Conservation (phyloP, 2,329 filamentous ascomycete genomes). For the Fusarium vanettenii region DNA sequence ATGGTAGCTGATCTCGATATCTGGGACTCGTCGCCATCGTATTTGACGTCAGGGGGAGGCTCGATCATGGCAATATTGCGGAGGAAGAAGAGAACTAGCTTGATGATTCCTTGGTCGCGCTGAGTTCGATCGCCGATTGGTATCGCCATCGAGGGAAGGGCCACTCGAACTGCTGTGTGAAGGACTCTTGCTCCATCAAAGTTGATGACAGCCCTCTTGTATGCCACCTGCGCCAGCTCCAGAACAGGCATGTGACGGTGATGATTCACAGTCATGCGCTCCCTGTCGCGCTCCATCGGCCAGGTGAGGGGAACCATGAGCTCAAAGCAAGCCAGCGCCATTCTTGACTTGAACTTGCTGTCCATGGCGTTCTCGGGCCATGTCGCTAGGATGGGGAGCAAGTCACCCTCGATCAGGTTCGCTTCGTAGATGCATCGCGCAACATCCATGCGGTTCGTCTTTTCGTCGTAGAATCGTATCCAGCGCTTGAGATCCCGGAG, state of each 20-base stretch:
- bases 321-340: slow-evolving; percentile 89
- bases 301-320: slow-evolving; percentile 93
- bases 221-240: slow-evolving; percentile 86
- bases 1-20: slow-evolving; percentile 89
- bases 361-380: slow-evolving; percentile 81
- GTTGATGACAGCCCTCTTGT: slow-evolving; percentile 90
- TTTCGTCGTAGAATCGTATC: slow-evolving; percentile 94
- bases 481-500: slow-evolving; percentile 94
- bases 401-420: slow-evolving; percentile 89
- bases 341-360: slow-evolving; percentile 80
- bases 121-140: slow-evolving; percentile 79
- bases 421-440: slow-evolving; percentile 91
- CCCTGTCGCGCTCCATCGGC: slow-evolving; percentile 84
- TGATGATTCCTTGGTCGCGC: slow-evolving; percentile 92
- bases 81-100: slow-evolving; percentile 87
- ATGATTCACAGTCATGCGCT: slow-evolving; percentile 91
- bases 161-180: slow-evolving; percentile 82
- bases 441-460: slow-evolving; percentile 93
- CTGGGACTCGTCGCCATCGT: slow-evolving; percentile 89
- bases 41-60: slow-evolving; percentile 76
- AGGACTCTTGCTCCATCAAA: slow-evolving; percentile 82
- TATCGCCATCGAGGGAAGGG: slow-evolving; percentile 86
- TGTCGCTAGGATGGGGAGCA: slow-evolving; percentile 86
- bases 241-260: slow-evolving; percentile 91
- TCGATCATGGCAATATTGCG: slow-evolving; percentile 90